These are phyloP conservation scores for Saccharomyces hybrid DNA, from an alignment of 1,139 yeast genomes.

Conservation along the genomic window DNA sequence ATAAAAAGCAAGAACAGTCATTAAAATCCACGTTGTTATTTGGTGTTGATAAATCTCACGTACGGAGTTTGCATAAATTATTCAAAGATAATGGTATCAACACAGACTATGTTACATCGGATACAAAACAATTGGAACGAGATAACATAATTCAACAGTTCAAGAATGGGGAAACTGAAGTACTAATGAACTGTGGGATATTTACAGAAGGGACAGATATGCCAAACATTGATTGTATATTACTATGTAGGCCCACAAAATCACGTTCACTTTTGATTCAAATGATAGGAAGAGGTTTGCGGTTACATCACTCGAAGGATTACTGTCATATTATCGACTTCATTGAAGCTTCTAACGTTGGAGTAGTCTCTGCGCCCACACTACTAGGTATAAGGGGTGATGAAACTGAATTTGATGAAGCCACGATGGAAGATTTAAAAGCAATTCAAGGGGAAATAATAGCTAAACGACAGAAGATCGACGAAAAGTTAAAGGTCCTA, in stretches of 20 bases:
- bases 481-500: conserved; percentile 4
- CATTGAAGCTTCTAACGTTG: conserved; percentile 53
- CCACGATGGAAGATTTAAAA: conserved; percentile 31
- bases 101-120: conserved; percentile 70
- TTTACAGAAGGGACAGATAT: conserved; percentile 95
- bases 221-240: conserved; percentile 77
- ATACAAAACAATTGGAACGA: conserved; percentile 50
- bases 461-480: conserved; percentile 2
- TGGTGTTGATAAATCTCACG: conserved; percentile 69
- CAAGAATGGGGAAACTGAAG: conserved; percentile 54
- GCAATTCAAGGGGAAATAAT: conserved; percentile 28
- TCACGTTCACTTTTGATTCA: conserved; percentile 68
- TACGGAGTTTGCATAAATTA: conserved; percentile 45
- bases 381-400: conserved; percentile 41
- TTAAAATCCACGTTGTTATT: conserved; percentile 66
- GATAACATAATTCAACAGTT: conserved; percentile 50
- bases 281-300: conserved; percentile 87
- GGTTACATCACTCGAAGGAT: conserved; percentile 53
- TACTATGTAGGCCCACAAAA: conserved; percentile 74
- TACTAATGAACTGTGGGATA: conserved; percentile 79
- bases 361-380: conserved; percentile 56
- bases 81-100: conserved; percentile 56
- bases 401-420: conserved; percentile 34
- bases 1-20: conserved; percentile 24
- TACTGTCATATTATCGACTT: conserved; percentile 74